Percentiles rank a stretch among this genome's conserved stretches.
Conservation (phyloP, 495 filamentous ascomycete genomes). For the Delitschia confertaspora region DNA sequence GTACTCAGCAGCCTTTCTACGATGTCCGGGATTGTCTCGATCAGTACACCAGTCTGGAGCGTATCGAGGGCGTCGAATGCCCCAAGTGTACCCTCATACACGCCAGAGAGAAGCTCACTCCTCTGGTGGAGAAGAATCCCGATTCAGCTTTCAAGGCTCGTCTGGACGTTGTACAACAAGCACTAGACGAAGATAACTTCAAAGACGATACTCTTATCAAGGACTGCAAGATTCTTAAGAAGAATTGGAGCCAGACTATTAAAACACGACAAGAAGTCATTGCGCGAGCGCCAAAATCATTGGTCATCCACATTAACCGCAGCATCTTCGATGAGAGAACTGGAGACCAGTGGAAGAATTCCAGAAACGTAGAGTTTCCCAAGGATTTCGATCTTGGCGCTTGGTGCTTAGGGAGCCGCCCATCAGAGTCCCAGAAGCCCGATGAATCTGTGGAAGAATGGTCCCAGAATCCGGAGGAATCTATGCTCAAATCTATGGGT, state of each 20-base stretch:
- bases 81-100: conserved; percentile 75
- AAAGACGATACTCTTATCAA: conserved; percentile 63
- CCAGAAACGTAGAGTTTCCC: conserved; percentile 67
- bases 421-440: neutral
- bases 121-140: conserved; percentile 34
- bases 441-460: conserved; percentile 49
- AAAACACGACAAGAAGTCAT: conserved; percentile 88
- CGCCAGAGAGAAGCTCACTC: conserved; percentile 41
- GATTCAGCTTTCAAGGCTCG: conserved; percentile 36
- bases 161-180: conserved; percentile 54
- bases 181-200: conserved; percentile 71
- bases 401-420: conserved; percentile 53
- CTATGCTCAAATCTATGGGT: conserved; percentile 48
- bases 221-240: conserved; percentile 63
- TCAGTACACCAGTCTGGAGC: conserved; percentile 74
- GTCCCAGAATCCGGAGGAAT: conserved; percentile 52
- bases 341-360: conserved; percentile 71
- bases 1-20: conserved; percentile 42
- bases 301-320: conserved; percentile 83
- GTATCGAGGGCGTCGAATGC: conserved; percentile 82
- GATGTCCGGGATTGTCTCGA: conserved; percentile 70
- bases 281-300: conserved; percentile 64
- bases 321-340: conserved; percentile 81
- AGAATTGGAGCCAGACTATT: conserved; percentile 56
- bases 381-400: conserved; percentile 58